Evolutionary conservation across 768 basidiomycete genomes (phyloP), one percentile per base, ranked within the genome.

Genomic region (Megacollybia marginata): DNA sequence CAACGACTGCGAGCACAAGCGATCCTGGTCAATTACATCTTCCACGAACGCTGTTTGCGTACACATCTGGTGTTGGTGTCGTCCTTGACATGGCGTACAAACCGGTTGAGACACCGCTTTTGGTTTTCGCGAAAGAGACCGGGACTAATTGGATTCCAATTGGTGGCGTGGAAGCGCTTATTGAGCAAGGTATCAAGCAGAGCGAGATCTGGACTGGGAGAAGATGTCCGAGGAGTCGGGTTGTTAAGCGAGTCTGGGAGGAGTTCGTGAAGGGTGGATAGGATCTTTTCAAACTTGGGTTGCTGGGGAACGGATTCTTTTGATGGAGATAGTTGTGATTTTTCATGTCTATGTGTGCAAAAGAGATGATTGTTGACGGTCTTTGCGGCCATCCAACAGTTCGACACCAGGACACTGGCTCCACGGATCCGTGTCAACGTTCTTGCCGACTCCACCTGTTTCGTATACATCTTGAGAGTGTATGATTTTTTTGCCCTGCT

Each of bases 31-130:
- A 66, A 69, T 65, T 90, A 15, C 64, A 69, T 34, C 70, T 94
- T 11, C 75, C 87, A 2, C 49, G 55, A 8, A 66, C 71, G 11
- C 60, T 96, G 18, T 85, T 92, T 55, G 63, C 67, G 2, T 75
- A 77, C 53, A 65, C 62, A 9, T 63, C 67, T 40, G 72, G 78
- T 0, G 69, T 69, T 1, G 70, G 73, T n/a, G 85, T 85, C 1
- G 85, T 93, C 10, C 75, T 98, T 10, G 96, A 99, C 57, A 88
- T 96, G 86, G 92, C 94, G 16, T 98, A 97, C 64, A 85, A 85
- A 57, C 96, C 94, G 0, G 79, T 84, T 3, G 76, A 82, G 56
- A 98, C 95, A 12, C 85, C 93, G 0, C 64, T 99, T 48, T 67
- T 97, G 20, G 61, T 64, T 47, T 65, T 95, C 12, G 93, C 91